Evolutionary conservation across 371 early-diverging fungal species (phyloP), one percentile per base, ranked within the genome.

Genomic region (Gilbertella persicaria): DNA sequence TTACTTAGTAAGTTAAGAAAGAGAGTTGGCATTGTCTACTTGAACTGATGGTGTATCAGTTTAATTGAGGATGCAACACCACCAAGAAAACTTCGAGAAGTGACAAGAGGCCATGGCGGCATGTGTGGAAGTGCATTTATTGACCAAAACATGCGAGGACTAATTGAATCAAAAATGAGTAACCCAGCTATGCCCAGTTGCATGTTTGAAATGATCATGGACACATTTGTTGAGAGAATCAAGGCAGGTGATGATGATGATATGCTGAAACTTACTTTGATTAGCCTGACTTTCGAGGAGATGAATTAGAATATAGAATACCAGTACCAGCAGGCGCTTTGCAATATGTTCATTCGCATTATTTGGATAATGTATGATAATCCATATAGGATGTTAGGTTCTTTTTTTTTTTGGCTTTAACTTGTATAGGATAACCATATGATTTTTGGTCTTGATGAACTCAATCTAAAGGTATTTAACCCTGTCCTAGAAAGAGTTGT

Each of bases 61-160:
- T 19, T 30, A 17, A 52, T 57, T 42, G 53, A 49, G 30, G 49
- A 30, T 30, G 21, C 13, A 10, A 33, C 42, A 33, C 39, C 58
- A 19, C 45, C 50, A 14, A 60, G 78, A 37, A 73, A 65, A 7
- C 56, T 83, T 21, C 71, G 71, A 26, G 83, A 83, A 56, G 74
- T 74, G 39, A 83, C 83, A 38, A 75, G 74, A 53, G 83, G 83
- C 13, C 80, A 83, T 26, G 80, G 83, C 37, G 78, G 71, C 17
- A 72, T 76, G 8, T 80, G 80, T 45, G 83, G 83, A 24, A 74
- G 78, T 7, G 79, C 79, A 5, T 83, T 80, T 48, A 56, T 83
- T 41, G 83, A 83, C 62, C 73, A 78, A 40, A 72, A 77, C 38
- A 78, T 83, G 80, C 78, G 79, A 4, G 69, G 66, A n/a, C 60